These are phyloP conservation scores for Magnaporthiopsis incrustans DNA, from an alignment of 2,329 filamentous ascomycete genomes.

Conservation along the genomic window DNA sequence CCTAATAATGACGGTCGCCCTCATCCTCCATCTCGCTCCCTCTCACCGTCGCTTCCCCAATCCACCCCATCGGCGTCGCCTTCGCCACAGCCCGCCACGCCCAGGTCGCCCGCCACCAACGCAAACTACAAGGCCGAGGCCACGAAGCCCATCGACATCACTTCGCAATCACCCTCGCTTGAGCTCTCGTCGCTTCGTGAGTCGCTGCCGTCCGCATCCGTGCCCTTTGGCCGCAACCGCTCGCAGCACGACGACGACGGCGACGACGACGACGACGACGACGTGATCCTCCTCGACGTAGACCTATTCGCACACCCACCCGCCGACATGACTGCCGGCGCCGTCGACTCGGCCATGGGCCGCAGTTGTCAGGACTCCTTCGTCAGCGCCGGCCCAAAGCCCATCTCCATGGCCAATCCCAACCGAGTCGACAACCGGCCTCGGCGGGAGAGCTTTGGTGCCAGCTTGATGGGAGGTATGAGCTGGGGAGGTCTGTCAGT, in stretches of 20 bases:
- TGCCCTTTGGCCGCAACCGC: conserved; percentile 9
- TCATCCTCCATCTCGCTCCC: conserved; percentile 14
- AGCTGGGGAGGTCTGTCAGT: conserved; percentile 97
- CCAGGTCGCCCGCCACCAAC: conserved; percentile 26
- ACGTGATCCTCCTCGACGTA: conserved; percentile 38
- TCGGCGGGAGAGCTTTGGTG: conserved; percentile 54
- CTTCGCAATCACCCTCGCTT: conserved; percentile 14
- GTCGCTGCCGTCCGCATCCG: conserved; percentile 15
- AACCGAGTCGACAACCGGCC: conserved; percentile 52
- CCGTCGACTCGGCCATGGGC: conserved; percentile 50
- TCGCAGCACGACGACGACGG: conserved; percentile 13
- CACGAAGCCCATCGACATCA: conserved; percentile 29
- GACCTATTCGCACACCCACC: conserved; percentile 27
- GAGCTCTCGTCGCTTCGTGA: conserved; percentile 12
- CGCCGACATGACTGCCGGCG: conserved; percentile 51
- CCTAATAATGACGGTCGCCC: conserved; percentile 14
- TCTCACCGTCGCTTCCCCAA: conserved; percentile 22
- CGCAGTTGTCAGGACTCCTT: conserved; percentile 57
- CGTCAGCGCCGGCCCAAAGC: conserved; percentile 56
- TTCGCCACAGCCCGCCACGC: conserved; percentile 37
- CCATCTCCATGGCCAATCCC: conserved; percentile 58
- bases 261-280: conserved; percentile 15
- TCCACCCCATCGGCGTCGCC: conserved; percentile 27
- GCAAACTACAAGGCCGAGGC: conserved; percentile 13
- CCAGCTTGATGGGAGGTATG: conserved; percentile 70